phyloP scores from a whole-genome alignment of 202 grass and related monocot species.

The Elaeis oleifera region DNA sequence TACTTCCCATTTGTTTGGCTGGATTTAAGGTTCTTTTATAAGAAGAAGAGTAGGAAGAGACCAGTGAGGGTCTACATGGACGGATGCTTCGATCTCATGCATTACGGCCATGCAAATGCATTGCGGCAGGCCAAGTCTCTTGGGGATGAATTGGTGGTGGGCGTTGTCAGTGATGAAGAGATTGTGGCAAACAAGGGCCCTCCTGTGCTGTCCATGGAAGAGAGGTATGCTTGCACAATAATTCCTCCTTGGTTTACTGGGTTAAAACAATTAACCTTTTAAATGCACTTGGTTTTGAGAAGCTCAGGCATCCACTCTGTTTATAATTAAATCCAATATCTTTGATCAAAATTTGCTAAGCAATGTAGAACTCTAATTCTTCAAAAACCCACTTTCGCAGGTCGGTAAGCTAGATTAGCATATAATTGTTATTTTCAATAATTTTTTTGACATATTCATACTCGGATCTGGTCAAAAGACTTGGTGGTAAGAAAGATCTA shows the following conservation, averaged over 20 bases:
- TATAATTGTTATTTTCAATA: too few species aligned
- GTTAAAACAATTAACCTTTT: too few species aligned
- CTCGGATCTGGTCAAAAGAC: too few species aligned
- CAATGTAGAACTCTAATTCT: too few species aligned
- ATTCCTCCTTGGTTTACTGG: background rate
- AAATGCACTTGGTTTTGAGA: too few species aligned
- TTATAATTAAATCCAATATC: too few species aligned
- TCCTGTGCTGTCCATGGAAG: background rate
- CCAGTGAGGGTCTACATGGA: conserved; percentile 11
- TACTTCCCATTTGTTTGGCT: conserved; percentile 55
- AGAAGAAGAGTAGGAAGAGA: conserved; percentile 33
- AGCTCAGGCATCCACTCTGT: too few species aligned
- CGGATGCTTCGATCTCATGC: conserved; percentile 13
- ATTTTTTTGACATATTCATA: too few species aligned
- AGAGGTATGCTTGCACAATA: background rate
- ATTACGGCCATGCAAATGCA: conserved; percentile 11
- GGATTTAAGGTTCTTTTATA: conserved; percentile 53
- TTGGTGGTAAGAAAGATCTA: too few species aligned
- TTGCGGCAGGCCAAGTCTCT: conserved; percentile 2
- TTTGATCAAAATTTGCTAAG: too few species aligned
- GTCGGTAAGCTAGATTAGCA: too few species aligned
- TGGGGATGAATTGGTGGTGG: conserved; percentile 3
- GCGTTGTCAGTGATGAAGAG: conserved; percentile 2
- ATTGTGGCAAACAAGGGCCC: conserved; percentile 7
- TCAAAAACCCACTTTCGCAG: too few species aligned